Evolutionary conservation across 108 stramenopile species (phyloP).

Genomic region (Cyclotella sp.): DNA sequence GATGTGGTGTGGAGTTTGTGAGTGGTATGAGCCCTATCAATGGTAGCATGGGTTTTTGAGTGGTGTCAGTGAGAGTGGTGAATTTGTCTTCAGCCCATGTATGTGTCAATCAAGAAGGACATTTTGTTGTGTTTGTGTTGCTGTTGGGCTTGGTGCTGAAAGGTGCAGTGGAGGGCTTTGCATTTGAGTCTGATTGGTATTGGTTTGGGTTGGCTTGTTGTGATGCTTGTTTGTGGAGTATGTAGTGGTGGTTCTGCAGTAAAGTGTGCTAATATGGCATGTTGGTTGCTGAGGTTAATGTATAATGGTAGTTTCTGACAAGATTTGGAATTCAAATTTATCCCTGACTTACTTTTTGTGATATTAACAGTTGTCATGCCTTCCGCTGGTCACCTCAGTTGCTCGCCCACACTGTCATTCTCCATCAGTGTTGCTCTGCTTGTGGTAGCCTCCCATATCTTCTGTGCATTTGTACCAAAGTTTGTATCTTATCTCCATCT

Average conservation of each 20-base stretch:
- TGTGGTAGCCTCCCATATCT: background rate
- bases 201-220: too few relatives aligned
- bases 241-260: slow-evolving; percentile 9
- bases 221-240: background rate
- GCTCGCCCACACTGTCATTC: background rate
- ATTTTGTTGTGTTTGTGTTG: background rate
- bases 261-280: background rate
- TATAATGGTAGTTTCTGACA: background rate
- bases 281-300: background rate
- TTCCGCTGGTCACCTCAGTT: too few relatives aligned
- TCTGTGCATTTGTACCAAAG: too few relatives aligned
- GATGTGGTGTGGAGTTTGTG: background rate
- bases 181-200: background rate
- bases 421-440: background rate
- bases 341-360: background rate
- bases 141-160: too few relatives aligned
- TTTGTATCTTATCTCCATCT: too few relatives aligned
- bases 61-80: background rate
- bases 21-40: background rate
- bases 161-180: too few relatives aligned
- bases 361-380: too few relatives aligned
- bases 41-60: background rate
- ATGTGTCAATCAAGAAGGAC: background rate
- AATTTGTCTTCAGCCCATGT: background rate
- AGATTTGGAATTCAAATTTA: background rate